Evolutionary conservation across 169 alveolate species (phyloP).

Genomic region (Eimeria praecox): DNA sequence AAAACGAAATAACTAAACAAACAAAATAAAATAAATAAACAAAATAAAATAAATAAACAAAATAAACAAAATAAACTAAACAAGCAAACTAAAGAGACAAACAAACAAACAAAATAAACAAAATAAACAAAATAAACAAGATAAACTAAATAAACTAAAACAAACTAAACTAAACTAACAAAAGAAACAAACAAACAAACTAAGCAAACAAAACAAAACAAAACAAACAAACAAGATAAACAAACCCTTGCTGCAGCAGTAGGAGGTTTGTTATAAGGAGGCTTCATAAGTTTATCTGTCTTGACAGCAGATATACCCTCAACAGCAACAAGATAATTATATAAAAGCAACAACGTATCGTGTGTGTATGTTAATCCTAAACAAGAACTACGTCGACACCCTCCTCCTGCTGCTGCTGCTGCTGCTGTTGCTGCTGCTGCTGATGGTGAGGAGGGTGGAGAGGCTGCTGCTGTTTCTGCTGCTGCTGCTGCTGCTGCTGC

Average conservation of each 20-base stretch:
- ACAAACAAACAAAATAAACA: background rate
- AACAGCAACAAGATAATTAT: slow-evolving; percentile 21
- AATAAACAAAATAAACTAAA: too few species aligned
- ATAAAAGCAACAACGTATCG: slow-evolving; percentile 8
- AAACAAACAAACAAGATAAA: background rate
- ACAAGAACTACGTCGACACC: background rate
- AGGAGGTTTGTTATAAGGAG: slow-evolving; percentile 53
- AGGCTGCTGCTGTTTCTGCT: too few species aligned
- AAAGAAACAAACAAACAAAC: background rate
- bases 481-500: slow-evolving; percentile 29
- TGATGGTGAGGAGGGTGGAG: too few species aligned
- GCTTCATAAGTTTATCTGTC: slow-evolving; percentile 15
- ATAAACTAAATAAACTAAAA: too few species aligned
- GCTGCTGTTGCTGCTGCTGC: background rate
- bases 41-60: background rate
- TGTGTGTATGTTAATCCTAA: background rate
- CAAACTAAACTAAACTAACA: background rate
- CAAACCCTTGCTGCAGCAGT: slow-evolving; percentile 76
- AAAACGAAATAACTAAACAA: background rate
- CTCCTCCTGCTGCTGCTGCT: slow-evolving; percentile 1
- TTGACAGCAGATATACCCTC: slow-evolving; percentile 55
- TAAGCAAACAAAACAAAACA: background rate
- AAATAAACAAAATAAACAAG: background rate
- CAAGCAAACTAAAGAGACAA: background rate
- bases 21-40: background rate